phyloP scores from a whole-genome alignment of 2,329 filamentous ascomycete genomes.

The Curvularia eragrostidis region DNA sequence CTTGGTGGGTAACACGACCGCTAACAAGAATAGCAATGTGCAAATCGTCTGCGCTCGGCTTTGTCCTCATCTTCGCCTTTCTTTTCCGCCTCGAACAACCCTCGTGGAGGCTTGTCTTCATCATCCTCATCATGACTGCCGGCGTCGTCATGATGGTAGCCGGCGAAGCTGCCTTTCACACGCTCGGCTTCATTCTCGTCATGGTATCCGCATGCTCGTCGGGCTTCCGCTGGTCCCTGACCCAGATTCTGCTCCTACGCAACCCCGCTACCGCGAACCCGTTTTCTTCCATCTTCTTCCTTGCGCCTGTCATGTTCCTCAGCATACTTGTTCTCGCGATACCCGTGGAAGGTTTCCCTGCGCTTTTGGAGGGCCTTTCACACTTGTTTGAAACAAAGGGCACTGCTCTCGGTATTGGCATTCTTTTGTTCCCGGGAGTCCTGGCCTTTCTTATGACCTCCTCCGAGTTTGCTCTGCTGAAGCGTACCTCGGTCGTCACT shows the following conservation, averaged over 20 bases:
- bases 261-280: conserved; percentile 96
- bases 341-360: conserved; percentile 79
- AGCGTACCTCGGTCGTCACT: conserved; percentile 94
- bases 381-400: conserved; percentile 73
- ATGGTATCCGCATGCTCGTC: conserved; percentile 95
- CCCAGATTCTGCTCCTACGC: conserved; percentile 90
- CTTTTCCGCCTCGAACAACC: conserved; percentile 88
- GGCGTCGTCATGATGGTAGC: conserved; percentile 99
- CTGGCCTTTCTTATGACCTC: conserved; percentile 97
- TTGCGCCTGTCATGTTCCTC: conserved; percentile 96
- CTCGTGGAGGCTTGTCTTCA: conserved; percentile 82
- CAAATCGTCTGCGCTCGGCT: conserved; percentile 94
- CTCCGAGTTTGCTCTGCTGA: conserved; percentile 91
- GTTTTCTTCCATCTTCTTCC: conserved; percentile 95
- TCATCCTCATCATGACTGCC: conserved; percentile 89
- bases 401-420: conserved; percentile 66
- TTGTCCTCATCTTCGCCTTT: conserved; percentile 94
- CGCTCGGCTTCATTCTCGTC: conserved; percentile 86
- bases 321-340: conserved; percentile 81
- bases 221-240: conserved; percentile 97
- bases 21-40: conserved; percentile 73
- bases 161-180: conserved; percentile 88
- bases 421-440: conserved; percentile 86
- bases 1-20: neutral
- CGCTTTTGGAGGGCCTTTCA: conserved; percentile 70